These are phyloP conservation scores for Geotrichum histeridarum DNA, from an alignment of 1,139 yeast genomes.

Conservation along the genomic window DNA sequence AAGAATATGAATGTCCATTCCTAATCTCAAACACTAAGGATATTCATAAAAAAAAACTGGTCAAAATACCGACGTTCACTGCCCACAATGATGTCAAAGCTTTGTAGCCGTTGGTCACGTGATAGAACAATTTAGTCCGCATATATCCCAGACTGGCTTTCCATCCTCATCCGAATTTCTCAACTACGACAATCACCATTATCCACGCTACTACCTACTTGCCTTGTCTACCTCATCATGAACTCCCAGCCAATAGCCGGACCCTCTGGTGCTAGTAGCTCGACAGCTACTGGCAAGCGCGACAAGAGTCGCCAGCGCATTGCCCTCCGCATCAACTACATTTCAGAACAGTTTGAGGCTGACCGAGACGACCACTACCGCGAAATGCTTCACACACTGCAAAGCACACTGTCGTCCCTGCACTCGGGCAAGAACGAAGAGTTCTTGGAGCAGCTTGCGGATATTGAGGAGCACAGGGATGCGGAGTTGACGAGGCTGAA, in stretches of 20 bases:
- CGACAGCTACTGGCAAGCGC: conserved; percentile 1
- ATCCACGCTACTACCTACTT: neutral
- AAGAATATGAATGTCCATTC: too few relatives aligned
- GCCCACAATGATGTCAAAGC: too few relatives aligned
- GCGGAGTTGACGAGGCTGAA: conserved; percentile 70
- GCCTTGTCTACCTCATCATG: neutral
- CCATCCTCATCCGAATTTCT: neutral
- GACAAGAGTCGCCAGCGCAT: conserved; percentile 57
- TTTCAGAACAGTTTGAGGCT: conserved; percentile 57
- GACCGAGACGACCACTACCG: conserved; percentile 78
- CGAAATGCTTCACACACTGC: conserved; percentile 67
- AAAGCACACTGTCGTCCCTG: conserved; percentile 67
- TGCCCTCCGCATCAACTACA: conserved; percentile 56
- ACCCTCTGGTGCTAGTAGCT: neutral
- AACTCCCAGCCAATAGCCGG: neutral
- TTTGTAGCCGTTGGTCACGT: too few relatives aligned
- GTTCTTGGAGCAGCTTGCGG: conserved; percentile 50
- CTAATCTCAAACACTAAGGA: too few relatives aligned
- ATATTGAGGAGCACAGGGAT: conserved; percentile 76
- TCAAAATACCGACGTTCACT: too few relatives aligned
- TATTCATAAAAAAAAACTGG: too few relatives aligned
- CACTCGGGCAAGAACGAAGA: conserved; percentile 77
- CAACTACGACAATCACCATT: neutral
- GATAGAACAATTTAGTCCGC: too few relatives aligned
- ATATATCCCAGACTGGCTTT: too few relatives aligned